Conservation (phyloP, 768 basidiomycete genomes). For the Cyathus striatus region DNA sequence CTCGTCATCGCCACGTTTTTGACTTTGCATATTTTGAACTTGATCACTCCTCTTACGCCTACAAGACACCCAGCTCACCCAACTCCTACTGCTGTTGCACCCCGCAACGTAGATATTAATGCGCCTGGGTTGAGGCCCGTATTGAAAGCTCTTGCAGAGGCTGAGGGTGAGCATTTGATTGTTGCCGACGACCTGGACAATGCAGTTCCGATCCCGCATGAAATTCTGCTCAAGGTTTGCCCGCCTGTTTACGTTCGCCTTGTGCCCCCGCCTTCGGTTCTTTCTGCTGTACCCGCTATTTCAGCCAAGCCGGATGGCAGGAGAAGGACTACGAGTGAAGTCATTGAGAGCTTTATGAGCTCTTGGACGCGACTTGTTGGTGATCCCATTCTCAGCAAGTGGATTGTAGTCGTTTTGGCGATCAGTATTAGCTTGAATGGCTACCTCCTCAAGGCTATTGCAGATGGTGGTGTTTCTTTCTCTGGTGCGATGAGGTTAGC, state of each 20-base stretch:
- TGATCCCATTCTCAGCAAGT: constrained; percentile 91
- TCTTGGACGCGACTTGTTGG: constrained; percentile 89
- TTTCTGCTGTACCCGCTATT: constrained; percentile 3
- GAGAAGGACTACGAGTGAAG: constrained; percentile 33
- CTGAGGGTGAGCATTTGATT: constrained; percentile 15
- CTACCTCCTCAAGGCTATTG: constrained; percentile 85
- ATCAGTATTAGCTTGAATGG: constrained; percentile 89
- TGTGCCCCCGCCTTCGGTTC: constrained; percentile 20
- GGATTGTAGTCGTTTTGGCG: constrained; percentile 86
- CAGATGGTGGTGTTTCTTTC: constrained; percentile 38
- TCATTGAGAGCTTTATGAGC: constrained; percentile 83
- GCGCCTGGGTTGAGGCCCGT: constrained; percentile 53
- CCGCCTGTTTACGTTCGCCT: constrained; percentile 57
- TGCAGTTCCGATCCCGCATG: constrained; percentile 14
- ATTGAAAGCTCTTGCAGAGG: constrained; percentile 51
- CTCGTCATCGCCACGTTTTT: constrained; percentile 91
- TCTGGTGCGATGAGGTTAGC: constrained; percentile 16
- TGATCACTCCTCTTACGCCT: constrained; percentile 83
- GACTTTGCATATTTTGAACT: constrained; percentile 85
- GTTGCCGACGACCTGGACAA: constrained; percentile 5
- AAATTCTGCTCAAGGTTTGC: constrained; percentile 55
- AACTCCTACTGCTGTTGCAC: neutral
- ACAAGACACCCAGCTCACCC: constrained; percentile 26
- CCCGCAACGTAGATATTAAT: constrained; percentile 65
- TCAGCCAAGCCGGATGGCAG: constrained; percentile 7